phyloP scores from a whole-genome alignment of 2,329 filamentous ascomycete genomes.

The Fusarium pseudoanthophilum region DNA sequence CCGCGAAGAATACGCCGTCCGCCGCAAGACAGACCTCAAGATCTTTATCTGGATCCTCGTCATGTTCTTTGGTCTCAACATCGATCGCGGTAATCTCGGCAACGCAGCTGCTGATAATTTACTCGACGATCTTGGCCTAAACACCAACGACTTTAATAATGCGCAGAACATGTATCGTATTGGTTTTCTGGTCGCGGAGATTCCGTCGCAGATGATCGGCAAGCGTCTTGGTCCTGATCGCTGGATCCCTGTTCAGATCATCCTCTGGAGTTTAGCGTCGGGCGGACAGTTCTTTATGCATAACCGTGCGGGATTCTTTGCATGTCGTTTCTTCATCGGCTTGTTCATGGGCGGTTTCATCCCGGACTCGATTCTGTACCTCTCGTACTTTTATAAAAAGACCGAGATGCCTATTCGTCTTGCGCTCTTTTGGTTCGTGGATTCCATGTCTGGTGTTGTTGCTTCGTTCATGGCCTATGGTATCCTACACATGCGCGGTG shows the following conservation, averaged over 20 bases:
- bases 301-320: background rate
- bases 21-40: background rate
- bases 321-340: background rate
- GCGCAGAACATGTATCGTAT: background rate
- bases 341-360: background rate
- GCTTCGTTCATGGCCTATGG: slow-evolving; percentile 44
- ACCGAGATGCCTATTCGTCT: background rate
- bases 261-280: background rate
- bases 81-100: background rate
- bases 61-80: background rate
- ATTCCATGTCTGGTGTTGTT: background rate
- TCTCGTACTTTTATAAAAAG: background rate
- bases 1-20: background rate
- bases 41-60: background rate
- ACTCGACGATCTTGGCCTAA: background rate
- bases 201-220: background rate
- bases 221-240: slow-evolving; percentile 1
- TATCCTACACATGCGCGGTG: slow-evolving; percentile 64
- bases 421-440: background rate
- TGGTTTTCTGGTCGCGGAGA: background rate
- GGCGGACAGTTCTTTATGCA: background rate
- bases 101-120: background rate
- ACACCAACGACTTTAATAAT: background rate
- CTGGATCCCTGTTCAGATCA: background rate
- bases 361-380: background rate